These are phyloP conservation scores for Beauveria caledonica DNA, from an alignment of 2,329 filamentous ascomycete species.

Conservation along the genomic window DNA sequence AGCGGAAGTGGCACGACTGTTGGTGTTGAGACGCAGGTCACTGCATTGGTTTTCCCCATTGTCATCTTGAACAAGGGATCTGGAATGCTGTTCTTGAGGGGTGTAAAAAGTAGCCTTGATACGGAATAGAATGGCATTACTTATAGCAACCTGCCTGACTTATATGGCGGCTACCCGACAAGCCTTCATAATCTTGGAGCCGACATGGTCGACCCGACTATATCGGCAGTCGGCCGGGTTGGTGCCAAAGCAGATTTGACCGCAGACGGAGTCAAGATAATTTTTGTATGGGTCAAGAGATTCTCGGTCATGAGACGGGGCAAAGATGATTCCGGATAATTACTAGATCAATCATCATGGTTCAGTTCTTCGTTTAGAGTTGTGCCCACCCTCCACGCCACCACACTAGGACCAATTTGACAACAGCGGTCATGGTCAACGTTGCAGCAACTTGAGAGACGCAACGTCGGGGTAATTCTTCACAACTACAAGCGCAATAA, in stretches of 20 bases:
- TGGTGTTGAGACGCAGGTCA: not conserved
- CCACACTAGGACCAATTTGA: not conserved
- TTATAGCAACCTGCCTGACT: not conserved
- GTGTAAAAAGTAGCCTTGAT: not conserved
- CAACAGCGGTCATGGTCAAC: not conserved
- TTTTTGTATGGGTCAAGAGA: not conserved
- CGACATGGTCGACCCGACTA: not conserved
- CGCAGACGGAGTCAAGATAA: not conserved
- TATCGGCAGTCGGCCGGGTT: not conserved
- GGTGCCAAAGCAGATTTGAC: not conserved
- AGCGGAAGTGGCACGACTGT: slow-evolving; percentile 3
- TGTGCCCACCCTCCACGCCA: not conserved
- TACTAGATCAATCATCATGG: not conserved
- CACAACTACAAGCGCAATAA: not conserved
- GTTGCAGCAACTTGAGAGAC: not conserved
- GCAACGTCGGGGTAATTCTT: not conserved
- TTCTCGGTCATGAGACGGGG: not conserved
- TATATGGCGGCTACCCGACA: not conserved
- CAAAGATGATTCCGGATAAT: too few relatives aligned
- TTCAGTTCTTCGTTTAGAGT: too few relatives aligned
- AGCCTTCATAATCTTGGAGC: not conserved
- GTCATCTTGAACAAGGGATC: not conserved
- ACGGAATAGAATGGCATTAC: not conserved
- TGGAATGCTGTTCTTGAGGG: not conserved
- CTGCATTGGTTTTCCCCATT: not conserved